Evolutionary conservation across 352 stramenopile genomes (phyloP).

Genomic region (Phytopythium oedochilum): DNA sequence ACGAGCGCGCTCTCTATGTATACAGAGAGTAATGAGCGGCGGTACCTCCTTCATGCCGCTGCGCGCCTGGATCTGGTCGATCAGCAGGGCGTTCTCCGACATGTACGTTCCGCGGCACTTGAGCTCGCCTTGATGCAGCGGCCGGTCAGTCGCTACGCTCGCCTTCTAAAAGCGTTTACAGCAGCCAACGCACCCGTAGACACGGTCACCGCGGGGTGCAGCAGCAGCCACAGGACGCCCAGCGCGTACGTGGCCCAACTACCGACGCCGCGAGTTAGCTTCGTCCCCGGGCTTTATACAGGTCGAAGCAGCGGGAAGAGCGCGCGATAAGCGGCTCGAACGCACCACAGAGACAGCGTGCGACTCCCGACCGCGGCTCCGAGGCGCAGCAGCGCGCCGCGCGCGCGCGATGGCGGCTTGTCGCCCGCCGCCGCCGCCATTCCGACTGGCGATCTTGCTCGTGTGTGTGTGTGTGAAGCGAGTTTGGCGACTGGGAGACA

Average conservation of each 20-base stretch:
- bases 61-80: conserved; percentile 61
- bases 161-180: not conserved
- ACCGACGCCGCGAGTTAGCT: not conserved
- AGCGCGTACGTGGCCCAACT: conserved; percentile 70
- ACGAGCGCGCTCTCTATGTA: not conserved
- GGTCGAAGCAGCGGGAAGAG: not conserved
- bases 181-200: conserved; percentile 45
- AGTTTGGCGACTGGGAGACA: too few species aligned
- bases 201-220: conserved; percentile 73
- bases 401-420: conserved; percentile 21
- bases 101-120: conserved; percentile 86
- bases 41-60: conserved; percentile 30
- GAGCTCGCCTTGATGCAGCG: conserved; percentile 45
- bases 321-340: not conserved
- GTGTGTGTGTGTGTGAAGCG: too few species aligned
- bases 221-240: conserved; percentile 68
- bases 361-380: conserved; percentile 15
- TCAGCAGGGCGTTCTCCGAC: conserved; percentile 85
- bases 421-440: not conserved
- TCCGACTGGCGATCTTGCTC: not conserved
- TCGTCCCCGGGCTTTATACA: not conserved
- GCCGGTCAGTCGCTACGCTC: not conserved
- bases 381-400: conserved; percentile 21
- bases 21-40: too few species aligned
- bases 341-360: conserved; percentile 36